phyloP scores from a whole-genome alignment of 352 stramenopile genomes.

The Thraustotheca clavata region DNA sequence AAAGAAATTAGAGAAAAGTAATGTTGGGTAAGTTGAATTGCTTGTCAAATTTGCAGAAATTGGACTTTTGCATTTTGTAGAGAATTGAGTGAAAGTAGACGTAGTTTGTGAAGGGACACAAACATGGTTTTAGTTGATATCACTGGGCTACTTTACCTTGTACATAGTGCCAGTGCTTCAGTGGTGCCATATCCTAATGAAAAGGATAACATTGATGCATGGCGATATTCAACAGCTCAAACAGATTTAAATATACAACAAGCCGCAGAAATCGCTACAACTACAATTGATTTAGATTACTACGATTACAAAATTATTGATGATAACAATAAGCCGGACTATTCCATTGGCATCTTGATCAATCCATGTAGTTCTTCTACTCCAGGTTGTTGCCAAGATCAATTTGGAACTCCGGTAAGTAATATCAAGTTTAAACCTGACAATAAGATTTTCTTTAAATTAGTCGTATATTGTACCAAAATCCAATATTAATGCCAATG shows the following conservation, averaged over 20 bases:
- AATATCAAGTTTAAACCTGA: constrained; percentile 6
- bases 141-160: too few species aligned
- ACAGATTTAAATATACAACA: constrained; percentile 33
- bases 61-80: too few species aligned
- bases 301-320: constrained; percentile 39
- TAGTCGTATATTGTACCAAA: constrained; percentile 34
- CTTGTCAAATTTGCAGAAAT: too few species aligned
- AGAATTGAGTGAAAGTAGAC: too few species aligned
- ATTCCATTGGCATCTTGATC: constrained; percentile 69
- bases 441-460: neutral
- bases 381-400: constrained; percentile 63
- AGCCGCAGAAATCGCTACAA: constrained; percentile 30
- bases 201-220: constrained; percentile 50
- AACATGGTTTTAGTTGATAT: too few species aligned
- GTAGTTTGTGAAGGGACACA: too few species aligned
- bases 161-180: neutral
- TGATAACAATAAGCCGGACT: constrained; percentile 40
- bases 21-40: too few species aligned
- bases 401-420: constrained; percentile 62
- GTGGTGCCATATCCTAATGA: constrained; percentile 64
- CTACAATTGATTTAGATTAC: constrained; percentile 51
- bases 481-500: constrained; percentile 27
- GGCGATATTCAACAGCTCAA: constrained; percentile 40
- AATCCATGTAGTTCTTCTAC: constrained; percentile 58
- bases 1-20: too few species aligned